A percentile compares a stretch with the other conserved stretches of the same genome.
These are phyloP conservation scores for Pythium apleroticum DNA, from an alignment of 352 stramenopile genomes.

Conservation along the genomic window DNA sequence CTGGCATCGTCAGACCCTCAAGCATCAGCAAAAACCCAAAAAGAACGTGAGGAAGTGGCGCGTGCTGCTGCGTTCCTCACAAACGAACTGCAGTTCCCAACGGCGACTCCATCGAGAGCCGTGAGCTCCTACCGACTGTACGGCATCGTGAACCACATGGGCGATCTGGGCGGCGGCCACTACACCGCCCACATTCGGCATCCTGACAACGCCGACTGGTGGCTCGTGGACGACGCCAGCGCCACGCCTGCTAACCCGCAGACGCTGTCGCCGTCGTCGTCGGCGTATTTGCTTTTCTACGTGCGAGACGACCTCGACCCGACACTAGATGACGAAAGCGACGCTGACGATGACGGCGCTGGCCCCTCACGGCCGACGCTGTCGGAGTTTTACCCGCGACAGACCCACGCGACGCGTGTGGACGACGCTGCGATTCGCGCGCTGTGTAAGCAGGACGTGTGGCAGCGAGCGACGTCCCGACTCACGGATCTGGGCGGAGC, in stretches of 20 bases:
- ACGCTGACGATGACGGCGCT: background rate
- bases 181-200: conserved; percentile 81
- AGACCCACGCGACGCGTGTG: conserved; percentile 14
- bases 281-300: conserved; percentile 79
- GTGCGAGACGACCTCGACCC: conserved; percentile 48
- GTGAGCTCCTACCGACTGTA: conserved; percentile 90
- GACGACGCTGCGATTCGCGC: conserved; percentile 15
- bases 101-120: conserved; percentile 39
- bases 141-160: conserved; percentile 94
- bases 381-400: conserved; percentile 40
- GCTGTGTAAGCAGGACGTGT: conserved; percentile 24
- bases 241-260: conserved; percentile 29
- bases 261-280: conserved; percentile 40
- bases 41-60: conserved; percentile 26
- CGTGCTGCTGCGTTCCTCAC: conserved; percentile 35
- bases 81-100: conserved; percentile 41
- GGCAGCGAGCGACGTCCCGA: conserved; percentile 7
- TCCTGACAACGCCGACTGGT: conserved; percentile 71
- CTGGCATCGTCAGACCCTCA: conserved; percentile 23
- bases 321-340: conserved; percentile 20
- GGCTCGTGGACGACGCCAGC: conserved; percentile 92
- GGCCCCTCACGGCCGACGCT: conserved; percentile 6
- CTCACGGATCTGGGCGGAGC: background rate
- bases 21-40: conserved; percentile 1
- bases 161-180: conserved; percentile 91